phyloP scores from a whole-genome alignment of 495 filamentous ascomycete genomes.

The Neurospora intermedia region DNA sequence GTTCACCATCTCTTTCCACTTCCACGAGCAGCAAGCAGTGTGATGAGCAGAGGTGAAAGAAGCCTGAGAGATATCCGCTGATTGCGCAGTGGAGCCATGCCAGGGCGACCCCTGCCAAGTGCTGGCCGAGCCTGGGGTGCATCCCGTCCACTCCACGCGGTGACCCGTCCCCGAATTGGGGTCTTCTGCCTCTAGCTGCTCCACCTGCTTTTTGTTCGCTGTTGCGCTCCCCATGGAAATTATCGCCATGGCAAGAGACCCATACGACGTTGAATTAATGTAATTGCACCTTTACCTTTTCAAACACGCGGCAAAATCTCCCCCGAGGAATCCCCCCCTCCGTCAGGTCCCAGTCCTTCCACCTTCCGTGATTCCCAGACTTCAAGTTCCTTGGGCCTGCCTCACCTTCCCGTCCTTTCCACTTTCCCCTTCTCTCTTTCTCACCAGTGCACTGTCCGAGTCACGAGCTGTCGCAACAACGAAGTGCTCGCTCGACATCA shows the following conservation, averaged over 20 bases:
- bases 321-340: neutral
- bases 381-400: neutral
- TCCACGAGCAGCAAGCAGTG: neutral
- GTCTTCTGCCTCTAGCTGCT: neutral
- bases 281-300: neutral
- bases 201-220: neutral
- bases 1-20: neutral
- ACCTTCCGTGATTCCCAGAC: neutral
- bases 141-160: neutral
- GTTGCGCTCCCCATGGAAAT: neutral
- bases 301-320: neutral
- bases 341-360: neutral
- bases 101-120: neutral
- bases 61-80: neutral
- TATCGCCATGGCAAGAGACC: neutral
- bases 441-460: neutral
- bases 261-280: neutral
- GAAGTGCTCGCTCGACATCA: neutral
- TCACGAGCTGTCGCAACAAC: neutral
- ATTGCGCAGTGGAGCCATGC: neutral
- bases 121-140: neutral
- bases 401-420: neutral
- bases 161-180: neutral
- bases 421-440: neutral
- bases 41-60: neutral